phyloP scores from a whole-genome alignment of 352 stramenopile species.

The Elongisporangium anandrum region DNA sequence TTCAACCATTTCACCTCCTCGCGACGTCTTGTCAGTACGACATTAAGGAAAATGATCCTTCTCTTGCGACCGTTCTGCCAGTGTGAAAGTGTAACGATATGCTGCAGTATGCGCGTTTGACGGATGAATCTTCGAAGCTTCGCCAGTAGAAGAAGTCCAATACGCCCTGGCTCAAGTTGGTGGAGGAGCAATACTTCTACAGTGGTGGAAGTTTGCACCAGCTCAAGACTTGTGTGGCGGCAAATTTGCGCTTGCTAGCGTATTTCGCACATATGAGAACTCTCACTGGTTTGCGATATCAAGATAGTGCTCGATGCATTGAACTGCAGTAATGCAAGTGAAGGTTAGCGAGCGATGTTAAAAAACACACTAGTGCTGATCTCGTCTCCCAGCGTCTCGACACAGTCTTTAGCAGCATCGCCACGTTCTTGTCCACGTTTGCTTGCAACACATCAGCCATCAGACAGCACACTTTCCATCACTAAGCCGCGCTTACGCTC shows the following conservation, averaged over 20 bases:
- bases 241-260: conserved; percentile 2
- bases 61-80: too few relatives aligned
- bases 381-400: background rate
- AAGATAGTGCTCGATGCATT: background rate
- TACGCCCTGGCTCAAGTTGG: conserved; percentile 1
- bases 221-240: conserved; percentile 11
- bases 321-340: background rate
- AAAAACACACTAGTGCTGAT: background rate
- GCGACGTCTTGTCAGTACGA: too few relatives aligned
- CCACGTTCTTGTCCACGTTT: background rate
- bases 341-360: too few relatives aligned
- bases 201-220: conserved; percentile 22
- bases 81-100: too few relatives aligned
- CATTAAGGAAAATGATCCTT: too few relatives aligned
- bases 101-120: too few relatives aligned
- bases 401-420: background rate
- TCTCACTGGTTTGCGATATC: background rate
- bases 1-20: too few relatives aligned
- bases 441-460: background rate
- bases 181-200: conserved; percentile 18
- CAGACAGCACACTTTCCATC: background rate
- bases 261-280: background rate
- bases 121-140: background rate
- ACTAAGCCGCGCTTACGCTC: background rate
- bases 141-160: background rate